phyloP scores from a whole-genome alignment of 768 basidiomycete species.

The Boletus sensibilis region DNA sequence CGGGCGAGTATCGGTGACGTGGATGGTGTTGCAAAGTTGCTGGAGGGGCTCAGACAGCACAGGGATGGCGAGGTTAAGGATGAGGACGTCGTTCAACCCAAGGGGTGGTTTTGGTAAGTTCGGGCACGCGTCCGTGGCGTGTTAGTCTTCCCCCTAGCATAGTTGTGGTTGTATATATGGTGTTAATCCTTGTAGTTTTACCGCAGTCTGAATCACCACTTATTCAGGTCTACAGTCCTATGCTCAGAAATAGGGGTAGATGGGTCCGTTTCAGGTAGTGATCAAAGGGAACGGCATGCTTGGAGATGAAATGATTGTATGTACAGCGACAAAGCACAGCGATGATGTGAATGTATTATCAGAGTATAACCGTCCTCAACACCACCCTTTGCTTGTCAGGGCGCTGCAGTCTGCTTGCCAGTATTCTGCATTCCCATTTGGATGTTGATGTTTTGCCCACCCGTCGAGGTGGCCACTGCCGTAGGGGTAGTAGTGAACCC shows the following conservation, averaged over 20 bases:
- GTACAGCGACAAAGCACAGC: neutral
- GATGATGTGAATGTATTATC: neutral
- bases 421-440: too few relatives aligned
- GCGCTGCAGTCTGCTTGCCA: neutral
- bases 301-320: neutral
- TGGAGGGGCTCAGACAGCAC: slow-evolving; percentile 63
- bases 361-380: neutral
- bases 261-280: neutral
- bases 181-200: neutral
- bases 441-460: neutral
- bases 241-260: neutral
- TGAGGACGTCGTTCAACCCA: slow-evolving; percentile 43
- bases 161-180: neutral
- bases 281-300: neutral
- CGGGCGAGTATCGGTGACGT: slow-evolving; percentile 63
- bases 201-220: neutral
- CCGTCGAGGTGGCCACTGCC: too few relatives aligned
- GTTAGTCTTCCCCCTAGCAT: neutral
- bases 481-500: too few relatives aligned
- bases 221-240: neutral
- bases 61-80: slow-evolving; percentile 63
- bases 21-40: slow-evolving; percentile 63
- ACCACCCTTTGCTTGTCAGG: neutral
- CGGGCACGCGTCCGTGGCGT: neutral
- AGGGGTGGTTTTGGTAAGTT: slow-evolving; percentile 52